Evolutionary conservation across 208 protist genomes (phyloP).

Genomic region (Blastocrithidia nonstop): DNA sequence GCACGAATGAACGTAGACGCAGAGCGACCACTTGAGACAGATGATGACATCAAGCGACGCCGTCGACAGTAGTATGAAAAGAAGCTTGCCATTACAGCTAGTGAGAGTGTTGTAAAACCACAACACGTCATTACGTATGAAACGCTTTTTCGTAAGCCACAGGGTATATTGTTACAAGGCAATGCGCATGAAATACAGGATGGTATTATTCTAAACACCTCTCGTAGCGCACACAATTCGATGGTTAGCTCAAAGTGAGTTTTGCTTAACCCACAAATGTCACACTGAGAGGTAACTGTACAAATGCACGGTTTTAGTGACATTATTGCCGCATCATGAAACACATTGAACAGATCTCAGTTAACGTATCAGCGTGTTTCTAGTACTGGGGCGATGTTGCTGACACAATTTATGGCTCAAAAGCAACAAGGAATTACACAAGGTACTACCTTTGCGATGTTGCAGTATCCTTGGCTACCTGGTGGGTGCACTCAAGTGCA

Average conservation of each 20-base stretch:
- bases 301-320: slow-evolving; percentile 86
- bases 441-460: slow-evolving; percentile 68
- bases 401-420: slow-evolving; percentile 82
- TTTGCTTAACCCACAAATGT: slow-evolving; percentile 64
- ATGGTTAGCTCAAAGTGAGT: slow-evolving; percentile 72
- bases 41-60: slow-evolving; percentile 10
- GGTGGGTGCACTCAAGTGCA: slow-evolving; percentile 72
- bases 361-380: slow-evolving; percentile 79
- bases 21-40: slow-evolving; percentile 54
- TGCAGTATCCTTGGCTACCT: slow-evolving; percentile 76
- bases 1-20: slow-evolving; percentile 59
- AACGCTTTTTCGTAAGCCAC: slow-evolving; percentile 41
- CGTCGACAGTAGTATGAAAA: slow-evolving; percentile 45
- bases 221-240: slow-evolving; percentile 66
- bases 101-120: slow-evolving; percentile 23
- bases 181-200: slow-evolving; percentile 49
- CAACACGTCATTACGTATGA: slow-evolving; percentile 59
- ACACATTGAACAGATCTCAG: slow-evolving; percentile 70
- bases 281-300: slow-evolving; percentile 72
- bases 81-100: slow-evolving; percentile 54
- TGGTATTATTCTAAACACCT: slow-evolving; percentile 53
- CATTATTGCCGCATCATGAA: slow-evolving; percentile 63
- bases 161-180: slow-evolving; percentile 50
- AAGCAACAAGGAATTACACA: slow-evolving; percentile 59
- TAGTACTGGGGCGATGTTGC: slow-evolving; percentile 52